These are phyloP conservation scores for Kewa caespitosa DNA, from an alignment of 179 eudicot genomes.

Conservation along the genomic window DNA sequence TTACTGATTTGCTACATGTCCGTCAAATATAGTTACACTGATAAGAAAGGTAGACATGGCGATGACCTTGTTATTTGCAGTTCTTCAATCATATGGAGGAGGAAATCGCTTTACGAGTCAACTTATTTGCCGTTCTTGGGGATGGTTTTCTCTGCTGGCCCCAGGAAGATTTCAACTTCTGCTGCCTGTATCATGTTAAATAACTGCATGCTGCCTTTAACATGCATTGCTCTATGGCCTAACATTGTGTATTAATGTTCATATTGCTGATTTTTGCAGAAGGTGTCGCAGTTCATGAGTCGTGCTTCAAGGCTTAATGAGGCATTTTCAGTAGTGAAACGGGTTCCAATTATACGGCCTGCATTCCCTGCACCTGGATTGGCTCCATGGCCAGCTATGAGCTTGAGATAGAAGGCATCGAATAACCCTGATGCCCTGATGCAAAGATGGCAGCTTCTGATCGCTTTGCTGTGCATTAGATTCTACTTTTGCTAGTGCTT, in stretches of 20 bases:
- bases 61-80: neutral
- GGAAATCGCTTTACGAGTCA: neutral
- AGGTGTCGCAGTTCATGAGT: conserved; percentile 92
- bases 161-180: neutral
- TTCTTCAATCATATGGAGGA: neutral
- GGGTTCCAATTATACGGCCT: conserved; percentile 88
- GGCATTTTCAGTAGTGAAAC: conserved; percentile 91
- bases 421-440: neutral
- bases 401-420: conserved; percentile 48
- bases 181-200: neutral
- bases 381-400: conserved; percentile 75
- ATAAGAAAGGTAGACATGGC: too few relatives aligned
- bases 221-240: neutral
- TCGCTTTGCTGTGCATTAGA: conserved; percentile 7
- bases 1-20: too few relatives aligned
- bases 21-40: neutral
- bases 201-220: neutral
- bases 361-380: conserved; percentile 74
- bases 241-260: neutral
- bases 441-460: conserved; percentile 13
- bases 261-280: conserved; percentile 49
- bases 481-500: conserved; percentile 17
- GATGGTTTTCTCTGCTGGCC: neutral
- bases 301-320: conserved; percentile 90
- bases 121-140: neutral